Percentiles rank a stretch among this genome's conserved stretches.
phyloP scores from a whole-genome alignment of 129 eudicot genomes.

The Dittrichia graveolens region DNA sequence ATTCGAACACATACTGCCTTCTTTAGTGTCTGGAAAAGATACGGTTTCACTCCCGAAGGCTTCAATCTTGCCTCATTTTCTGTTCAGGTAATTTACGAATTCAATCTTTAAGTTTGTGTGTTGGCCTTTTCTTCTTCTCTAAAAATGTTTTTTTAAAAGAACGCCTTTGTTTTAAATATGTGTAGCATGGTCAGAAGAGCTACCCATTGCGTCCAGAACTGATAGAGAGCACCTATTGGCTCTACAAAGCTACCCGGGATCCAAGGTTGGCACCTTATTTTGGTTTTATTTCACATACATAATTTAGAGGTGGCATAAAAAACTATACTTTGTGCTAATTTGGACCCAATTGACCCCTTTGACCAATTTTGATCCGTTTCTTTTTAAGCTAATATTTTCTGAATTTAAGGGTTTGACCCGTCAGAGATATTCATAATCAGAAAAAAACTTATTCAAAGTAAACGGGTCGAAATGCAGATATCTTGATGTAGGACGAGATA shows the following conservation, averaged over 20 bases:
- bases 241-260: conserved; percentile 95
- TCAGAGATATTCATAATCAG: too few species aligned
- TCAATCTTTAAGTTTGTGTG: background rate
- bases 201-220: conserved; percentile 95
- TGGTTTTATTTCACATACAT: background rate
- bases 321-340: too few species aligned
- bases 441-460: background rate
- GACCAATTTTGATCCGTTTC: too few species aligned
- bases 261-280: conserved; percentile 64
- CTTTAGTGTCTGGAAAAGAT: conserved; percentile 95
- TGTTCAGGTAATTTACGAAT: conserved; percentile 68
- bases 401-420: too few species aligned
- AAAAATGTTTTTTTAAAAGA: background rate
- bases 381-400: too few species aligned
- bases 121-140: background rate
- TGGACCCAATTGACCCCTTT: too few species aligned
- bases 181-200: conserved; percentile 96
- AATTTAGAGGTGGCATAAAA: background rate
- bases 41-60: conserved; percentile 98
- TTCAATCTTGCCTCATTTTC: conserved; percentile 89
- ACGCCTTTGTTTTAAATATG: background rate
- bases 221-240: conserved; percentile 97
- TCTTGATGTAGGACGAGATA: conserved; percentile 95
- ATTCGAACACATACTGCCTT: conserved; percentile 91
- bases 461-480: conserved; percentile 43